Base-by-base conservation (phyloP, 2,329 filamentous ascomycete species). In the Erysiphe pisi region DNA sequence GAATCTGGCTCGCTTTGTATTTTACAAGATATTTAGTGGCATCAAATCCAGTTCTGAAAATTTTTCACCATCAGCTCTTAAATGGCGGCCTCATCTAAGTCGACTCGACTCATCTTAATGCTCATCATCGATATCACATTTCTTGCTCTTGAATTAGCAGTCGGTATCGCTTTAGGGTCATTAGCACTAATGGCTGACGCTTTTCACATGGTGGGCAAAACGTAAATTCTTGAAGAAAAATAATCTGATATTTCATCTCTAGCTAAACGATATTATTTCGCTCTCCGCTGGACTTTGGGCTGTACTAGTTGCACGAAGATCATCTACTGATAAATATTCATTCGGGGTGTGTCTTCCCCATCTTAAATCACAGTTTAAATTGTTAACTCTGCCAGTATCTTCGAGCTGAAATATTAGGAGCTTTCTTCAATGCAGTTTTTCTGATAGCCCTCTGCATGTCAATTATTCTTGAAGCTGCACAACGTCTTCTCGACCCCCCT, bases 231-330 rank as follows among this genome's bases (percentile, higher is more conserved):
- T 43, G n/a, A n/a, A 75, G 70, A 14, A 47, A 28, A 58, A 0
- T 49, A 0, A 40, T 68, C 28, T n/a, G 40, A 43, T 43, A 43
- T 8, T 78, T 40, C 25, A 52, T 43, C 56, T 45, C n/a, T 80
- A 93, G 91, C 86, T 99, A 78, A 99, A 99, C 85, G 95, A 99
- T 88, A 95, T 99, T 80, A 90, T 99, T 78, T 98, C 95, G 0
- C 86, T 99, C 20, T 87, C 90, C 77, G 94, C 99, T 78, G 95
- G 95, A 79, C 84, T 98, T 61, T 99, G 95, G 94, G 95, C 95
- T 76, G 95, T 99, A 77, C 92, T 91, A 79, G 92, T 96, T 75
- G 93, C 94, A 40, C 92, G 92, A 82, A 89, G 92, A 81, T 92
- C 90, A 79, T 92, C 90, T 0, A 96, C 93, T 12, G 94, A 97